Percentiles rank a stretch among this genome's conserved stretches.
Conservation (phyloP, 768 basidiomycete species). For the Mycena latifolia region DNA sequence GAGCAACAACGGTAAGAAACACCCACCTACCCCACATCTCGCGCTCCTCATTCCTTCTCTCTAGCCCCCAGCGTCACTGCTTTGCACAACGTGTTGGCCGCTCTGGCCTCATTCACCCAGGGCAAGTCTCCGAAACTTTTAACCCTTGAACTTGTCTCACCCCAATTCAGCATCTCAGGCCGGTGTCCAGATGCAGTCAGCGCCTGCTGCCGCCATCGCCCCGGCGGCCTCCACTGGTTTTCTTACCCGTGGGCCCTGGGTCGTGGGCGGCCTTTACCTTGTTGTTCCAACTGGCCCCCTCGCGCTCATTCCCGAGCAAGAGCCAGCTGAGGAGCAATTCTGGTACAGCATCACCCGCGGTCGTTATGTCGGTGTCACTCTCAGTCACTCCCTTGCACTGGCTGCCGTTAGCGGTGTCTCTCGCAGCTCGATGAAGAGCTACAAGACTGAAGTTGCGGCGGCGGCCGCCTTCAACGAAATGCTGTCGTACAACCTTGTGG, state of each 20-base stretch:
- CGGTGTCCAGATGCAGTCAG: background rate
- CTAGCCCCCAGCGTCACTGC: background rate
- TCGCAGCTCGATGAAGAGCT: background rate
- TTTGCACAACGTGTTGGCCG: background rate
- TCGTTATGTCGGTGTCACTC: background rate
- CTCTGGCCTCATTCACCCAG: background rate
- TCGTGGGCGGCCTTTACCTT: constrained; percentile 1
- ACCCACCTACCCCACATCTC: too few relatives aligned
- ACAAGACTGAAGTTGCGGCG: constrained; percentile 14
- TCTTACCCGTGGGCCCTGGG: constrained; percentile 3
- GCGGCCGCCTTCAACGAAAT: constrained; percentile 7
- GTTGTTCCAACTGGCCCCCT: background rate
- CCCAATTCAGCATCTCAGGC: too few relatives aligned
- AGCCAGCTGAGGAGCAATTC: background rate
- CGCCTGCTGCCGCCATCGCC: too few relatives aligned
- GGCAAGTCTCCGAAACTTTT: too few relatives aligned
- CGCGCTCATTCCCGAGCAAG: background rate
- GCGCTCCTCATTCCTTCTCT: background rate
- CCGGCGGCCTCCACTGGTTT: background rate
- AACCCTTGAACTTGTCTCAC: too few relatives aligned
- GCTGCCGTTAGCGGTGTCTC: background rate
- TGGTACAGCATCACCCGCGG: constrained; percentile 23
- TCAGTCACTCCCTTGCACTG: background rate
- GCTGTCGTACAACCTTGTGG: background rate
- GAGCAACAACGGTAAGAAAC: too few relatives aligned